A percentile compares a stretch with the other conserved stretches of the same genome.
These are phyloP conservation scores for Fusarium aywerte DNA, from an alignment of 2,329 filamentous ascomycete genomes.

Conservation along the genomic window DNA sequence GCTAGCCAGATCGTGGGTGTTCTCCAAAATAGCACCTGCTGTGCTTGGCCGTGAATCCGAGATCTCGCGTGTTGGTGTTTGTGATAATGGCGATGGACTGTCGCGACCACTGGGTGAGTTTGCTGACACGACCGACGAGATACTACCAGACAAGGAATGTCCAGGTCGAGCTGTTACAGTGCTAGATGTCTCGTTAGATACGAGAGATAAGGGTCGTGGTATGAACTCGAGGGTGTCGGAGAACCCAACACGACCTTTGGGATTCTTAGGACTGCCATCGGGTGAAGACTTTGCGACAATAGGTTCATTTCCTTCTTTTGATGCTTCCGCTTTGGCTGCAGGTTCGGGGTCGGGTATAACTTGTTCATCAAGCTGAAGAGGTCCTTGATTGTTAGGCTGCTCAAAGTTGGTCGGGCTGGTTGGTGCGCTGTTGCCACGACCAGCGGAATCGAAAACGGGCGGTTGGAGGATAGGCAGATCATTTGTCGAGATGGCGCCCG, in stretches of 20 bases:
- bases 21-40: conserved; percentile 75
- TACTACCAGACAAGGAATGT: conserved; percentile 81
- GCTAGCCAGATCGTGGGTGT: conserved; percentile 45
- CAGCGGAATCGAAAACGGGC: conserved; percentile 59
- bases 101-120: conserved; percentile 57
- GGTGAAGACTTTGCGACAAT: conserved; percentile 1
- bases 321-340: not conserved
- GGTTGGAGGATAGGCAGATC: conserved; percentile 79
- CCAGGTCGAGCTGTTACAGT: conserved; percentile 75
- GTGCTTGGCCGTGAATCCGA: conserved; percentile 72
- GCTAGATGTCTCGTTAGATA: conserved; percentile 86
- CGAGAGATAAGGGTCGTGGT: conserved; percentile 81
- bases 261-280: conserved; percentile 45
- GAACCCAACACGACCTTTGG: conserved; percentile 79
- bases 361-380: conserved; percentile 21
- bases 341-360: conserved; percentile 10
- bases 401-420: conserved; percentile 66
- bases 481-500: conserved; percentile 83
- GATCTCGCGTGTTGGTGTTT: conserved; percentile 55
- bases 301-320: conserved; percentile 12
- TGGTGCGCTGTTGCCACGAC: conserved; percentile 71
- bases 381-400: conserved; percentile 37
- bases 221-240: conserved; percentile 87
- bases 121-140: conserved; percentile 79
- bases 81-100: conserved; percentile 52